A percentile compares a stretch with the other conserved stretches of the same genome.
Evolutionary conservation across 2,329 filamentous ascomycete species (phyloP).

Genomic region (Fusarium succisae): DNA sequence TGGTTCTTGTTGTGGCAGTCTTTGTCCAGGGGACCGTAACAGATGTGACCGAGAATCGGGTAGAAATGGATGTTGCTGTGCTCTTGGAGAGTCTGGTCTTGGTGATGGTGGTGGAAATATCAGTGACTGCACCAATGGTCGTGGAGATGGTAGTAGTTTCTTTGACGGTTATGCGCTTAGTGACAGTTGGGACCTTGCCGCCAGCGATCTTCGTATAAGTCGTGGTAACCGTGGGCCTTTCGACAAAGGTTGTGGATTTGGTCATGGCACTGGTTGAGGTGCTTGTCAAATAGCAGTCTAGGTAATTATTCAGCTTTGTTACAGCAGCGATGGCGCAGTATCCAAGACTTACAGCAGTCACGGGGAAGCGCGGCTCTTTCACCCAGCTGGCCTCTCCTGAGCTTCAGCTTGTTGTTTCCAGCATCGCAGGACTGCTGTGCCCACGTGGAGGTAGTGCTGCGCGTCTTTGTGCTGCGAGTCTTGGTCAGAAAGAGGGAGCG

Average conservation of each 20-base stretch:
- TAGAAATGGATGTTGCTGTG: neutral
- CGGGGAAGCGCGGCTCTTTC: neutral
- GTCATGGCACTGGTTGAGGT: neutral
- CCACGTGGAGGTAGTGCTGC: neutral
- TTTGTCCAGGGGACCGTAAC: neutral
- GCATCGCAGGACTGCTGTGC: neutral
- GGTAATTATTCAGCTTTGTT: neutral
- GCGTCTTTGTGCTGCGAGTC: neutral
- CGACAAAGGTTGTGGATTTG: neutral
- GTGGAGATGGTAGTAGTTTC: neutral
- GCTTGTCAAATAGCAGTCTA: neutral
- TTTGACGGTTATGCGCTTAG: neutral
- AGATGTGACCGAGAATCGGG: neutral
- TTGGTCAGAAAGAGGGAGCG: neutral
- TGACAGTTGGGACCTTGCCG: neutral
- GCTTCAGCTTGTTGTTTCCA: neutral
- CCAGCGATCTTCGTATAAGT: neutral
- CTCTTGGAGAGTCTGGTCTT: neutral
- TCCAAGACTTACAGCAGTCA: neutral
- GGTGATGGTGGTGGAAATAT: neutral
- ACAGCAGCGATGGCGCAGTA: neutral
- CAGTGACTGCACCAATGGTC: neutral
- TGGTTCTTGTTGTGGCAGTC: neutral
- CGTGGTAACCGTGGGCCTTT: neutral
- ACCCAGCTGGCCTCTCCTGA: neutral